Conservation (phyloP, 495 filamentous ascomycete genomes). For the Xylaria castorea region DNA sequence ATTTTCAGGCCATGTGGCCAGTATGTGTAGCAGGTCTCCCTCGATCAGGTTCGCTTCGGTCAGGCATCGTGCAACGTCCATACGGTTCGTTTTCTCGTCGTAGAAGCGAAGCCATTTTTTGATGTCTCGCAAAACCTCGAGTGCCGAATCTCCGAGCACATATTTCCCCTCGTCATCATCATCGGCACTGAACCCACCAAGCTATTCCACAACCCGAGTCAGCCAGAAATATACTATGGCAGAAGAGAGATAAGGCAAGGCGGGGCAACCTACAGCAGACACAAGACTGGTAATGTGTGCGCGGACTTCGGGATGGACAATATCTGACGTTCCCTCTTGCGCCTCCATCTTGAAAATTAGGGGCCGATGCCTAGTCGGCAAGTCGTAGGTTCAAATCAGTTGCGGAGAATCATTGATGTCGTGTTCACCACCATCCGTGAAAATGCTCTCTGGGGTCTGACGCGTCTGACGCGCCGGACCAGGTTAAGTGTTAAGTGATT, state of each 20-base stretch:
- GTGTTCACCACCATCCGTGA: not conserved
- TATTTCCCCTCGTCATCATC: slow-evolving; percentile 75
- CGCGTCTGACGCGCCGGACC: slow-evolving; percentile 22
- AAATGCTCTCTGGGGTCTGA: not conserved
- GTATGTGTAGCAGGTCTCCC: slow-evolving; percentile 87
- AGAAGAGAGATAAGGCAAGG: slow-evolving; percentile 23
- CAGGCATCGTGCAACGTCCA: slow-evolving; percentile 93
- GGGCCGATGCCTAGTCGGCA: slow-evolving; percentile 32
- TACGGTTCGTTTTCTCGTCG: slow-evolving; percentile 90
- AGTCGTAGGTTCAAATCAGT: slow-evolving; percentile 3
- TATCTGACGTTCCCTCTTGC: slow-evolving; percentile 56
- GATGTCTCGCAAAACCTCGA: slow-evolving; percentile 89
- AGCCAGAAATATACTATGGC: slow-evolving; percentile 10
- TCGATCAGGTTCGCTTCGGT: slow-evolving; percentile 92
- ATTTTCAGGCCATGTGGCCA: slow-evolving; percentile 77
- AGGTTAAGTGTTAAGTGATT: not conserved
- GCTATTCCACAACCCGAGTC: slow-evolving; percentile 54
- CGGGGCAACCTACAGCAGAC: slow-evolving; percentile 72
- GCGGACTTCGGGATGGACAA: slow-evolving; percentile 86
- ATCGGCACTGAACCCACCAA: slow-evolving; percentile 84
- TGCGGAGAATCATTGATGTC: slow-evolving; percentile 13
- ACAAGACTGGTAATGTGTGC: slow-evolving; percentile 91
- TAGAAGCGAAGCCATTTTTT: slow-evolving; percentile 93
- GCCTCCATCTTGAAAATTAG: slow-evolving; percentile 53
- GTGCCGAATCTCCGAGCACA: slow-evolving; percentile 88